Base-by-base conservation (phyloP, 2,329 filamentous ascomycete genomes). In the Pseudogymnoascus pannorum region DNA sequence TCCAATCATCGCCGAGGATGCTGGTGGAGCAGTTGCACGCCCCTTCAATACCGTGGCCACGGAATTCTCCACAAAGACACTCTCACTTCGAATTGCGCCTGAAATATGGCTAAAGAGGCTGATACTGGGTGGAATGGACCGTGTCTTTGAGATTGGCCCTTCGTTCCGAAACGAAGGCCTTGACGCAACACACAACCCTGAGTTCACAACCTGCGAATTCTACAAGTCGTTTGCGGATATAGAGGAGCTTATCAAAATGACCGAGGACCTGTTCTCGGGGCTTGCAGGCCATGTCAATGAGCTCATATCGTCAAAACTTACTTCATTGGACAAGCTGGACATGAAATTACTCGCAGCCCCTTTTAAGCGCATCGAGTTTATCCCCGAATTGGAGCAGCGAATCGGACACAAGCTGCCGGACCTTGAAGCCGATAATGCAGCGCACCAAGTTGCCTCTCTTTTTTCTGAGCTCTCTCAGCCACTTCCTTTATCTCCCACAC, bases 161-260 rank as follows among this genome's bases (percentile, higher is more conserved):
- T 86, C 87, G 11, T 99, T 99, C 75, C 85, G 94, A 44, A 99
- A 99, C 72, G 94, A 99, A 77, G 91, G 91, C 73, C 77, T 96
- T 35, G 92, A 97, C 73, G 83, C 83, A 29, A 96, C 91, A 0
- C 94, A 99, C 73, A 99, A 99, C 71, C 93, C 94, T 0, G 94
- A 99, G 72, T 99, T 97, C 75, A 94, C 90, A 48, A 97, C 91
- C 63, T 97, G 93, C 78, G 94, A 99, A 75, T 97, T 96, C 76
- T 99, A 99, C 75, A 87, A 89, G 64, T 87, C 92, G 2, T 95
- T 92, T 69, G 86, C 88, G 63, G 89, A 87, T 65, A 81, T 97
- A 0, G 77, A 86, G 35, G 84, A 89, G 42, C 77, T 97, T 58
- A 92, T 96, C 70, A 72, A 74, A 18, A 84, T 86, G 71, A 97